These are phyloP conservation scores for Leishmania tarentolae DNA, from an alignment of 208 protist genomes.

Conservation along the genomic window DNA sequence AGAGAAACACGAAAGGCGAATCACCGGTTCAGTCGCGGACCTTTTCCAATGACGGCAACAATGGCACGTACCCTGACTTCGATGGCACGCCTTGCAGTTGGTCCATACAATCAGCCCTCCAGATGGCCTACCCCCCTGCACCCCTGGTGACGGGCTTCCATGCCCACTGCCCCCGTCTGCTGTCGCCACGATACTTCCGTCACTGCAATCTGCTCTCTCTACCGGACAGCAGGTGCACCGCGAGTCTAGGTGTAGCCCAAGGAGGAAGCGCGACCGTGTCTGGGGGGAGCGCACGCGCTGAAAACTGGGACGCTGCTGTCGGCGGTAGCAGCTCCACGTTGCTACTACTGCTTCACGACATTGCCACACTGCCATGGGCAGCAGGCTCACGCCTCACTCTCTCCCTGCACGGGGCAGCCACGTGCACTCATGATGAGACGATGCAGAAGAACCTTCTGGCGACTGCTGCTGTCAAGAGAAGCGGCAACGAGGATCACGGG, in stretches of 20 bases:
- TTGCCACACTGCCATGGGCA: neutral
- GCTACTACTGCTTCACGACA: neutral
- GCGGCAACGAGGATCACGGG: neutral
- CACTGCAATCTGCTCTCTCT: neutral
- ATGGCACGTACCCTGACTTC: neutral
- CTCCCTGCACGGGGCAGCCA: neutral
- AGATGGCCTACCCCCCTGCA: conserved; percentile 5
- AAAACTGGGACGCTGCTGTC: neutral
- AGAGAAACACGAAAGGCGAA: neutral
- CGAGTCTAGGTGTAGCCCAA: neutral
- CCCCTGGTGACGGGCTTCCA: neutral
- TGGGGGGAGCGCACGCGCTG: neutral
- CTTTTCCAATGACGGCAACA: neutral
- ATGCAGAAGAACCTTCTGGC: neutral
- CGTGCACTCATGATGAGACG: neutral
- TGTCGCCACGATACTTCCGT: neutral
- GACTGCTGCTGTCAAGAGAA: neutral
- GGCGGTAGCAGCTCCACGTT: neutral
- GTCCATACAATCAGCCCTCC: conserved; percentile 8
- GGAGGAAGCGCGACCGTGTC: neutral
- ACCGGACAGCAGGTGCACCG: neutral
- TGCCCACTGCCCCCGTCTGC: neutral
- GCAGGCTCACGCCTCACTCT: neutral
- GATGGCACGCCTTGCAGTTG: conserved; percentile 2
- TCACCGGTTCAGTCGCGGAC: neutral